Base-by-base conservation (phyloP, 2,329 filamentous ascomycete species). In the Ramularia endophylla region DNA sequence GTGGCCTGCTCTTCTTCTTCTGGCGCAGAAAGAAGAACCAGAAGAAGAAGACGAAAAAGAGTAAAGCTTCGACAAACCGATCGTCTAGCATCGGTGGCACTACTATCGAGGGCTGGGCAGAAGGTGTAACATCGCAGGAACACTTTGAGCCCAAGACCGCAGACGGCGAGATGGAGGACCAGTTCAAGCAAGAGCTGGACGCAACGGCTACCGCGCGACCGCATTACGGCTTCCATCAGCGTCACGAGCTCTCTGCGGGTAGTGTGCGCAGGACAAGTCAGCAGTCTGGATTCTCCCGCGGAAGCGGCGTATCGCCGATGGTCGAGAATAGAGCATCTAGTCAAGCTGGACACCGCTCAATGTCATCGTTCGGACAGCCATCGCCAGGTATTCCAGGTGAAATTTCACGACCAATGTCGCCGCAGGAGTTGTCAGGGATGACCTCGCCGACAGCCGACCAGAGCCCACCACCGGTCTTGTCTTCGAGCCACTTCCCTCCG, bases 171-270 rank as follows among this genome's bases (percentile, higher is more conserved):
- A 31, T 45, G 3, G 43, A 39, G n/a, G 27, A 44, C 11, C 29
- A 30, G 2, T 36, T 46, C 40, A 51, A 51, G 27, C 46, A 40
- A 15, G 48, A 51, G 19, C 43, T 51, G 3, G 48, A 51, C 17
- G 48, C 46, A 3, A 43, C 27, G 2, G 32, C 37, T 5, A 47
- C 46, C 15, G 48, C 45, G 11, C 37, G 38, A 3, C n/a, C n/a
- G n/a, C n/a, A n/a, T n/a, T n/a, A n/a, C n/a, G 40, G 41, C 13
- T 12, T 33, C 2, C 37, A 46, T 27, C 40, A 46, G 5, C 48
- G 48, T 20, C 15, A 15, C 6, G 48, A 51, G 34, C 41, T 51
- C 4, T 39, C 31, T 8, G n/a, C n/a, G n/a, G 33, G 30, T 2
- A 38, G 43, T 27, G 40, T 47, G 4, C 40, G 44, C 8, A 38